Base-by-base conservation (phyloP, 2,329 filamentous ascomycete genomes). In the Colletotrichum horii region DNA sequence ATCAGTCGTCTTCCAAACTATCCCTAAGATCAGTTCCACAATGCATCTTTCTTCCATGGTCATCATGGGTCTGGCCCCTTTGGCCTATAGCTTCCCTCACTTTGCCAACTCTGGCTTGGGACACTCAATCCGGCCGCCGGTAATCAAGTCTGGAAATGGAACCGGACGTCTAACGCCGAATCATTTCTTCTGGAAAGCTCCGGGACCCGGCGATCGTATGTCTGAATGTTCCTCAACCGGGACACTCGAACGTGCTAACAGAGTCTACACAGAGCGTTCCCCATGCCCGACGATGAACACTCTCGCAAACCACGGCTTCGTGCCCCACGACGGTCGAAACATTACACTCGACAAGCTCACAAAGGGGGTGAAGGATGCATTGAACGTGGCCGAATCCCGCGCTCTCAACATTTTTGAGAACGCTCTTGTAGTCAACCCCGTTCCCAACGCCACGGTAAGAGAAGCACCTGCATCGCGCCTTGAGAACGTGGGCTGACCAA, bases 371-470 rank as follows among this genome's bases (percentile, higher is more conserved):
- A 68, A 73, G 11, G 78, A 81, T 1, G 87, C 81, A 4, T 79
- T 89, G 60, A 87, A 88, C 80, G 85, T 90, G 74, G 82, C 87
- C 19, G 72, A 72, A 2, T 78, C 80, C 2, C 81, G 89, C 3
- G 85, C 81, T 0, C 77, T 56, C 1, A 74, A 87, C 19, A 85
- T 89, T 81, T 89, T 84, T 77, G 78, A 85, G 7, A 81, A 83
- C 62, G 88, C 86, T 55, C 73, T 87, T 16, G 74, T 79, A 26
- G 81, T 81, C 22, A 88, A 87, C 75, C 85, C 87, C 0, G 79
- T 83, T 30, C 83, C 85, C 1, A 69, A 70, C 19, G 30, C 48
- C 8, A 88, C 66, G n/a, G 32, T 60, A 11, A 66, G 64, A 19
- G 79, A 52, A 83, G 24, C n/a, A 28, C 16, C 55, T 24, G 22